phyloP scores from a whole-genome alignment of 768 basidiomycete genomes.

The Suillus cothurnatus region DNA sequence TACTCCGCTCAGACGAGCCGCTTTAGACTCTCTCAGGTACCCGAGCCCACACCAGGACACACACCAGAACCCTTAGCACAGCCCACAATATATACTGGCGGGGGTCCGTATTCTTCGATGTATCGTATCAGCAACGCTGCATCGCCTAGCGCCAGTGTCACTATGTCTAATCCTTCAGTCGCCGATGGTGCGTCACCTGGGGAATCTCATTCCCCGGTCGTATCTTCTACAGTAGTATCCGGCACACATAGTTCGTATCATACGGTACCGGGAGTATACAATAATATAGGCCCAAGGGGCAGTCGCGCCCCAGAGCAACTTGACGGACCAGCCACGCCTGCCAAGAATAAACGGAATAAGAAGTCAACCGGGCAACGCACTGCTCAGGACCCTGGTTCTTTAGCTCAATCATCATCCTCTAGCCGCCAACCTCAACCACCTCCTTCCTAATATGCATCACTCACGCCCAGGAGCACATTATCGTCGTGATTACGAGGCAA shows the following conservation, averaged over 20 bases:
- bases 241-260: not conserved
- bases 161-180: slow-evolving; percentile 11
- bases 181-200: slow-evolving; percentile 8
- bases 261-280: not conserved
- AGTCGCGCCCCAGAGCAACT: not conserved
- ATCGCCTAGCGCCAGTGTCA: slow-evolving; percentile 9
- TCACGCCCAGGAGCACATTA: slow-evolving; percentile 13
- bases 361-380: slow-evolving; percentile 14
- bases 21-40: slow-evolving; percentile 43
- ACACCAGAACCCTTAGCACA: slow-evolving; percentile 21
- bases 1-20: slow-evolving; percentile 50
- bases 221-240: slow-evolving; percentile 11
- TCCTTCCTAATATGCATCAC: not conserved
- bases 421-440: slow-evolving; percentile 16
- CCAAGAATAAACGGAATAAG: slow-evolving; percentile 15
- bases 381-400: not conserved
- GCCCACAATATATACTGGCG: slow-evolving; percentile 35
- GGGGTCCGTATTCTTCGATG: slow-evolving; percentile 44
- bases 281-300: slow-evolving; percentile 8
- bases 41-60: slow-evolving; percentile 25
- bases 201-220: not conserved
- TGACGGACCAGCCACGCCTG: not conserved
- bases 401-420: not conserved
- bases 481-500: slow-evolving; percentile 21
- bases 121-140: slow-evolving; percentile 32